A percentile compares a stretch with the other conserved stretches of the same genome.
These are phyloP conservation scores for Umbelopsis isabellina DNA, from an alignment of 192 early-diverging fungal species.

Conservation along the genomic window DNA sequence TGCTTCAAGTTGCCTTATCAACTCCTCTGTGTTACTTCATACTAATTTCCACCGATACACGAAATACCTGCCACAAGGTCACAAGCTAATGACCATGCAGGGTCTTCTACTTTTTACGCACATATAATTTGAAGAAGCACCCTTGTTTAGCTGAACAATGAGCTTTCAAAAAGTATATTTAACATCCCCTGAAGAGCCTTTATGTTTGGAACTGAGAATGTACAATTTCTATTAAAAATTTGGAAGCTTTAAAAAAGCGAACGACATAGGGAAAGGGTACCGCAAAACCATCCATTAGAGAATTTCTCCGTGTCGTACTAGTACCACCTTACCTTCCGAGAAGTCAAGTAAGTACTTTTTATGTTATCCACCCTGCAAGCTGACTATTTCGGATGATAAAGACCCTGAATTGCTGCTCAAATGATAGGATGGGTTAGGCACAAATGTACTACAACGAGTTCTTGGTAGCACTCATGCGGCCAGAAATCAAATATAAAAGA, in stretches of 20 bases:
- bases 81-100: conserved; percentile 17
- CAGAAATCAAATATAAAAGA: conserved; percentile 13
- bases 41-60: conserved; percentile 20
- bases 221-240: too few relatives aligned
- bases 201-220: too few relatives aligned
- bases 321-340: conserved; percentile 2
- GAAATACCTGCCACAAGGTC: neutral
- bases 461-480: neutral
- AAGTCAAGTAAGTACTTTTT: neutral
- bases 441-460: neutral
- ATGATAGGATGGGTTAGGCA: neutral
- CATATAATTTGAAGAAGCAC: too few relatives aligned
- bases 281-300: too few relatives aligned
- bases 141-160: too few relatives aligned
- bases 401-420: neutral
- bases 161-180: too few relatives aligned
- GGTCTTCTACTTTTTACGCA: neutral
- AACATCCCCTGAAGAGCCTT: too few relatives aligned
- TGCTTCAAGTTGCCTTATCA: conserved; percentile 9
- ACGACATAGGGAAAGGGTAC: too few relatives aligned
- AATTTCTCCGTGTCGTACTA: conserved; percentile 16
- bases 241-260: too few relatives aligned
- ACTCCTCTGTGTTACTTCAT: conserved; percentile 1
- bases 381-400: neutral
- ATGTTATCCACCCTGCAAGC: too few relatives aligned